Percentiles rank a stretch among this genome's conserved stretches.
Conservation (phyloP, 768 basidiomycete species). For the Tricholoma furcatifolium region DNA sequence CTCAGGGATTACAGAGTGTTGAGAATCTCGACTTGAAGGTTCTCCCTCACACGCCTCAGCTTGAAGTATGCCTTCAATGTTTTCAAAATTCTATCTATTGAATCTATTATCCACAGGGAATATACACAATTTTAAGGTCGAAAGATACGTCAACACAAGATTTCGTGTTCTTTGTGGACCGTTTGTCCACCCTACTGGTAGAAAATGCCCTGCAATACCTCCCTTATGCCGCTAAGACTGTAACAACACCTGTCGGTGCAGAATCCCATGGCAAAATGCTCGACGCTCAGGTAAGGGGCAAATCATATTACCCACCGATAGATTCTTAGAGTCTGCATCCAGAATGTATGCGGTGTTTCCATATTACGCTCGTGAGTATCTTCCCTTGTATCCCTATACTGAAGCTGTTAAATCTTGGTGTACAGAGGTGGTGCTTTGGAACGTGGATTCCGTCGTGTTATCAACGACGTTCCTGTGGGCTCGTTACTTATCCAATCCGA, state of each 20-base stretch:
- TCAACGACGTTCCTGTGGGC: constrained; percentile 84
- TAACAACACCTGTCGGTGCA: constrained; percentile 67
- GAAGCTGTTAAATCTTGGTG: constrained; percentile 7
- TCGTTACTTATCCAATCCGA: constrained; percentile 92
- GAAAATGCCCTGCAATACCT: constrained; percentile 83
- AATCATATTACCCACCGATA: not conserved
- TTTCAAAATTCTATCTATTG: not conserved
- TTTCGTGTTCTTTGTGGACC: constrained; percentile 91
- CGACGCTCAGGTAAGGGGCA: constrained; percentile 49
- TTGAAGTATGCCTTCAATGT: constrained; percentile 49
- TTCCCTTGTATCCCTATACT: not conserved
- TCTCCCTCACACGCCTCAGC: constrained; percentile 76
- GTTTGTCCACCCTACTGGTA: constrained; percentile 79
- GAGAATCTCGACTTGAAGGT: constrained; percentile 59
- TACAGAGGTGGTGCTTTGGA: constrained; percentile 85
- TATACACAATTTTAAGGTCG: constrained; percentile 84
- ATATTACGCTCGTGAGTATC: constrained; percentile 82
- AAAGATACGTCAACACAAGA: constrained; percentile 71
- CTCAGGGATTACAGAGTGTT: constrained; percentile 29
- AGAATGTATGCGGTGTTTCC: constrained; percentile 85
- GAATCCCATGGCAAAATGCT: constrained; percentile 60
- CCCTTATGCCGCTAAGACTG: constrained; percentile 60
- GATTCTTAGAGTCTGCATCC: not conserved
- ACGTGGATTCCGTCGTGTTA: constrained; percentile 84
- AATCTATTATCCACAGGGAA: constrained; percentile 53